phyloP scores from a whole-genome alignment of 176 grass and related monocot species.

The Bromus sterilis region DNA sequence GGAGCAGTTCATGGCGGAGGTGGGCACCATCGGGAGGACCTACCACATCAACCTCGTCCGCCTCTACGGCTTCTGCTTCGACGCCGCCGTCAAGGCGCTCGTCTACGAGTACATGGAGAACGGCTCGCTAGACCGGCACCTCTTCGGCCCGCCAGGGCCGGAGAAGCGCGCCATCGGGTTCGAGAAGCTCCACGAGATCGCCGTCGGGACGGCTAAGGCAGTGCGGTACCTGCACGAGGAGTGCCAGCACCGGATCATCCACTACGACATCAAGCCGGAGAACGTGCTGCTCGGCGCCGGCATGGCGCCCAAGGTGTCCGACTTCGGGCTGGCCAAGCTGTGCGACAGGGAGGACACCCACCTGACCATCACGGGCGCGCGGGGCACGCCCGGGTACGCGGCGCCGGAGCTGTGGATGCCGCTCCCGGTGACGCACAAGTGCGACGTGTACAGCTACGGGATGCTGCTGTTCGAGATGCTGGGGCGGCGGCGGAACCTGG shows the following conservation, averaged over 20 bases:
- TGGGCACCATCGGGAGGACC: conserved; percentile 47
- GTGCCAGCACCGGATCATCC: conserved; percentile 53
- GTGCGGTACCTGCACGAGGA: conserved; percentile 63
- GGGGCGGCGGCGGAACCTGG: conserved; percentile 51
- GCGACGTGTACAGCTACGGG: conserved; percentile 72
- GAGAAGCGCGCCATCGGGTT: not conserved
- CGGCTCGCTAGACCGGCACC: conserved; percentile 34
- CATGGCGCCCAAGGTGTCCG: conserved; percentile 53
- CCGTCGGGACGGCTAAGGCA: conserved; percentile 39
- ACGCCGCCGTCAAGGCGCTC: conserved; percentile 33
- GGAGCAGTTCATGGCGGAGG: conserved; percentile 73
- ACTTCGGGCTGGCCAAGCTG: conserved; percentile 64
- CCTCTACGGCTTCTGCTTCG: conserved; percentile 77
- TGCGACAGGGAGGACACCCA: conserved; percentile 51
- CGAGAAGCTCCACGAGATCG: conserved; percentile 35
- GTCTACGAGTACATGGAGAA: conserved; percentile 70
- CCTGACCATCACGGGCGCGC: conserved; percentile 41
- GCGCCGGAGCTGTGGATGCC: conserved; percentile 75
- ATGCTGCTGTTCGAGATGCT: conserved; percentile 69
- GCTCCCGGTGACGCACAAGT: conserved; percentile 49
- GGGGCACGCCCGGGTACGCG: conserved; percentile 57
- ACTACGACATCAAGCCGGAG: conserved; percentile 80
- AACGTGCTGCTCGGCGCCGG: conserved; percentile 48
- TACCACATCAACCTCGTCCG: conserved; percentile 70
- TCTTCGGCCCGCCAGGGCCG: conserved; percentile 8